phyloP scores from a whole-genome alignment of 805 yeast genomes.

The Ogataea saltuana region DNA sequence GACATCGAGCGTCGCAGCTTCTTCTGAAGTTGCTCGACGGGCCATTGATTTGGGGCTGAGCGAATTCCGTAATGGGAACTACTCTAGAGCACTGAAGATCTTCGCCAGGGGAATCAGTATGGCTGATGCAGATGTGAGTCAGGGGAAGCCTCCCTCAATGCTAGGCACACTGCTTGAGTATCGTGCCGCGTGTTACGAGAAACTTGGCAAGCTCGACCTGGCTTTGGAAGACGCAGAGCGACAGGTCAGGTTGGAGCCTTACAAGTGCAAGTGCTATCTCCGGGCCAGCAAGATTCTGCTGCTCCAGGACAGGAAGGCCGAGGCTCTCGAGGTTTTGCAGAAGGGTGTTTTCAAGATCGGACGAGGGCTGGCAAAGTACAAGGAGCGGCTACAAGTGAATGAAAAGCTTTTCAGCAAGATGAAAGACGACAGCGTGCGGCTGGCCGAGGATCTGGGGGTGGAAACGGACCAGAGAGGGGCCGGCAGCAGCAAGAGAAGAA shows the following conservation, averaged over 20 bases:
- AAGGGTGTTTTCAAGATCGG: conserved; percentile 42
- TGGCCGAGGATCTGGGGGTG: conserved; percentile 5
- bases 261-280: conserved; percentile 51
- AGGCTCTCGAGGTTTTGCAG: conserved; percentile 40
- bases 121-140: conserved; percentile 13
- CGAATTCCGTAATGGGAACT: conserved; percentile 22
- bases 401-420: conserved; percentile 35
- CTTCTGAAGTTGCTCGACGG: conserved; percentile 9
- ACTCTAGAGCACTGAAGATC: conserved; percentile 25
- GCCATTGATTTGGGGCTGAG: conserved; percentile 22
- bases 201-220: conserved; percentile 33
- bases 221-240: conserved; percentile 42
- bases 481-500: too few species aligned
- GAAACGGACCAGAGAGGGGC: too few species aligned
- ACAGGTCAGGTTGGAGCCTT: conserved; percentile 41
- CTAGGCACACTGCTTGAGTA: conserved; percentile 38
- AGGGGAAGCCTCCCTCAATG: conserved; percentile 3
- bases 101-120: conserved; percentile 21
- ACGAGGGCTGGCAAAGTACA: conserved; percentile 31
- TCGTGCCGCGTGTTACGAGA: conserved; percentile 51
- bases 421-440: conserved; percentile 15
- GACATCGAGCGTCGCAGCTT: too few species aligned
- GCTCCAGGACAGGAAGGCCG: conserved; percentile 29
- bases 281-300: conserved; percentile 42
- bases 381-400: conserved; percentile 32